phyloP scores from a whole-genome alignment of 768 basidiomycete species.

The Naematelia encephala region DNA sequence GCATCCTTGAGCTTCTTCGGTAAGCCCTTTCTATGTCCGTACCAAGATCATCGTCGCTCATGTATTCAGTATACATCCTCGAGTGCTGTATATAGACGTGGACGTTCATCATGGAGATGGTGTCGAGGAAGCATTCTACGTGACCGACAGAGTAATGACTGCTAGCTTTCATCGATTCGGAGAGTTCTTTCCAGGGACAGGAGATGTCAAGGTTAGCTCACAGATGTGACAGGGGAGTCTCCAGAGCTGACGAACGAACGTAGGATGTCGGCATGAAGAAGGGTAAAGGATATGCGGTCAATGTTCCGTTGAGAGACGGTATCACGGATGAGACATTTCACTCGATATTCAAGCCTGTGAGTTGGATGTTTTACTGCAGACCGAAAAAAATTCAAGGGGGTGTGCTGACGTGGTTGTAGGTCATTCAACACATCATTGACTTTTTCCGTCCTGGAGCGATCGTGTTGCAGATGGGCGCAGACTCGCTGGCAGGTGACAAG shows the following conservation, averaged over 20 bases:
- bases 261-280: constrained; percentile 77
- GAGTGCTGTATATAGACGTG: constrained; percentile 95
- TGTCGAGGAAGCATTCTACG: constrained; percentile 98
- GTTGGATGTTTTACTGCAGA: constrained; percentile 42
- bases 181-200: constrained; percentile 88
- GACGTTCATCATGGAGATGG: constrained; percentile 99
- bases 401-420: constrained; percentile 29
- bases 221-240: neutral
- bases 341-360: constrained; percentile 86
- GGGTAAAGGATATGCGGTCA: constrained; percentile 80
- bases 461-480: constrained; percentile 91
- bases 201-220: constrained; percentile 57
- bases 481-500: constrained; percentile 92
- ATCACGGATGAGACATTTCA: constrained; percentile 83
- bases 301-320: constrained; percentile 91
- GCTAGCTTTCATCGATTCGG: constrained; percentile 97
- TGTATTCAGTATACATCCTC: constrained; percentile 55
- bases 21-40: constrained; percentile 24
- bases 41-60: no score
- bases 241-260: neutral
- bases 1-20: constrained; percentile 87
- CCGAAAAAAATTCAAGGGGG: neutral
- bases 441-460: constrained; percentile 83
- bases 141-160: constrained; percentile 95
- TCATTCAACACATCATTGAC: constrained; percentile 78